Evolutionary conservation across 768 basidiomycete genomes (phyloP).

Genomic region (Pulveroboletus frians): DNA sequence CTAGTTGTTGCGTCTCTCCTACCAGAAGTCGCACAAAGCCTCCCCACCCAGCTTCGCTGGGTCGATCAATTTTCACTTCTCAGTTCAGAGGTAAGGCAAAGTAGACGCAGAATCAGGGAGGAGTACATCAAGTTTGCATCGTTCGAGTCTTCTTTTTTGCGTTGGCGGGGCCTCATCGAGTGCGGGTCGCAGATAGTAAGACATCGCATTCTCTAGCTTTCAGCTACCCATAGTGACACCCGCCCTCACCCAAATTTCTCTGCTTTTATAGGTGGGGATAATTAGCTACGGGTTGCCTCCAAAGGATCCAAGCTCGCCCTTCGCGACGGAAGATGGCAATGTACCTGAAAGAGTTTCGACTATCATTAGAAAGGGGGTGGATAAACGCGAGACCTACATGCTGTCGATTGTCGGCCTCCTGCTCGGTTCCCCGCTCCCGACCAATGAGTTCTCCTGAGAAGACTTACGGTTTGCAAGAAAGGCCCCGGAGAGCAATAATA

Average conservation of each 20-base stretch:
- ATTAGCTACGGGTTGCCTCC: neutral
- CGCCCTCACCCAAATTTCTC: constrained; percentile 1
- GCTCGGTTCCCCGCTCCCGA: no score
- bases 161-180: neutral
- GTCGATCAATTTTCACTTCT: neutral
- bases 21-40: constrained; percentile 30
- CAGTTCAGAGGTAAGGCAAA: neutral
- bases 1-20: constrained; percentile 4
- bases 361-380: no score
- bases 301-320: neutral
- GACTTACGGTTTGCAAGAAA: no score
- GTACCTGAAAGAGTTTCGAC: no score
- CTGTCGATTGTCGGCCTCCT: no score
- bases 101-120: neutral
- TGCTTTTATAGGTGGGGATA: neutral
- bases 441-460: no score
- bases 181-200: neutral
- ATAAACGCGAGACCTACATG: no score
- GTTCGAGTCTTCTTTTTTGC: no score
- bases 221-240: neutral
- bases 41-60: neutral
- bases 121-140: neutral
- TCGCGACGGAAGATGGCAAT: no score
- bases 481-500: no score
- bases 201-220: constrained; percentile 2